These are phyloP conservation scores for Pouteria glomerata DNA, from an alignment of 148 eudicot genomes.

Conservation along the genomic window DNA sequence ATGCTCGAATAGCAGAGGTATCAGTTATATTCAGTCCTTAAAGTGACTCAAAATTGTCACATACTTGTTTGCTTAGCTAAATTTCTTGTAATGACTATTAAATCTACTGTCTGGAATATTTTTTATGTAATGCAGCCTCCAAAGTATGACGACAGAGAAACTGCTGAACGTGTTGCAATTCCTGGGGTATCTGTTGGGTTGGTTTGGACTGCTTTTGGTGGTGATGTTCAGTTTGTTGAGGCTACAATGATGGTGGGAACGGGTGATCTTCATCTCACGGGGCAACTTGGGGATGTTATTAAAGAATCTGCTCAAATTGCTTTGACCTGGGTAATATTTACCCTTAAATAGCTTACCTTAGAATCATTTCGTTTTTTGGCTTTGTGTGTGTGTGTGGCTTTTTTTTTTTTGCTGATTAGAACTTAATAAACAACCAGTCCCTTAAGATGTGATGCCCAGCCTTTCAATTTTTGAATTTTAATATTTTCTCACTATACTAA, in stretches of 20 bases:
- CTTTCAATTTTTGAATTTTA: too few relatives aligned
- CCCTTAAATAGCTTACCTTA: too few relatives aligned
- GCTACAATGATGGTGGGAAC: slow-evolving; percentile 78
- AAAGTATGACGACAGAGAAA: slow-evolving; percentile 87
- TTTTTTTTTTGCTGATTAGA: too few relatives aligned
- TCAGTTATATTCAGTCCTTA: too few relatives aligned
- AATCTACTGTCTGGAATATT: slow-evolving; percentile 10
- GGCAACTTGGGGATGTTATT: slow-evolving; percentile 97
- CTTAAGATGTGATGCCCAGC: too few relatives aligned
- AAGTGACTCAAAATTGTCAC: too few relatives aligned
- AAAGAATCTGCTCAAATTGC: slow-evolving; percentile 99
- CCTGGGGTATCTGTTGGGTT: slow-evolving; percentile 95
- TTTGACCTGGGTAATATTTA: slow-evolving; percentile 78
- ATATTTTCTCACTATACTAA: too few relatives aligned
- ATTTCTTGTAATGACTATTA: not conserved
- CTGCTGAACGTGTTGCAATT: slow-evolving; percentile 83
- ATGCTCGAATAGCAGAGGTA: too few relatives aligned
- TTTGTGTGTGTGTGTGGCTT: too few relatives aligned
- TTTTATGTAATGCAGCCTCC: slow-evolving; percentile 65
- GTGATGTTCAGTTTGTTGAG: slow-evolving; percentile 96
- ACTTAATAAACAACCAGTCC: too few relatives aligned
- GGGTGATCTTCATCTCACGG: slow-evolving; percentile 88
- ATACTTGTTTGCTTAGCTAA: not conserved
- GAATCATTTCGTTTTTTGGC: too few relatives aligned
- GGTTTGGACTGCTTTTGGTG: slow-evolving; percentile 95